These are phyloP conservation scores for Mycena rosella DNA, from an alignment of 768 basidiomycete species.

Conservation along the genomic window DNA sequence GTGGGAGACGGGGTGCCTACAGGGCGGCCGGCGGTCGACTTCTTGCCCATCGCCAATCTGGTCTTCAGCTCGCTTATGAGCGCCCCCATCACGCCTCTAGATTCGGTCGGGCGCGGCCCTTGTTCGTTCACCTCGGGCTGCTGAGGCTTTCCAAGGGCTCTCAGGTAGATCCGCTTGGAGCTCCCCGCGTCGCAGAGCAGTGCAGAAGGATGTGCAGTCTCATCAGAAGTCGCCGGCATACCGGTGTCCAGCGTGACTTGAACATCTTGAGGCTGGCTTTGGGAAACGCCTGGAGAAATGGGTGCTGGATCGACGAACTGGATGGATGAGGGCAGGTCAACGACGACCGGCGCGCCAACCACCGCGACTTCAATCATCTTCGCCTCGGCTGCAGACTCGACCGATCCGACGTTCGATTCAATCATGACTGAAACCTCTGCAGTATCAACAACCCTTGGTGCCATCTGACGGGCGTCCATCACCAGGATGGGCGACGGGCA, in stretches of 20 bases:
- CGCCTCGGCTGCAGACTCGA: neutral
- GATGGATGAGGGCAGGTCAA: neutral
- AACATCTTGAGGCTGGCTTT: too few species aligned
- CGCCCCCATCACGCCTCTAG: neutral
- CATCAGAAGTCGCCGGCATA: neutral
- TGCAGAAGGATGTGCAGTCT: neutral
- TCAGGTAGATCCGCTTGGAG: neutral
- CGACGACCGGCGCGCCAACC: neutral
- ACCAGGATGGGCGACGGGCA: conserved; percentile 11
- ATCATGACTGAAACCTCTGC: neutral
- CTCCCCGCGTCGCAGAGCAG: neutral
- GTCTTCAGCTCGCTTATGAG: conserved; percentile 5
- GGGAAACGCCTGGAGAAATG: too few species aligned
- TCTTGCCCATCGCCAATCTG: neutral
- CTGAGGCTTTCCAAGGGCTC: neutral
- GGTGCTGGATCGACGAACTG: too few species aligned
- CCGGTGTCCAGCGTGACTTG: neutral
- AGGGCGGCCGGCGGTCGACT: neutral
- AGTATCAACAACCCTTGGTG: neutral
- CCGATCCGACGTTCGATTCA: neutral
- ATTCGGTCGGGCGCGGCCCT: neutral
- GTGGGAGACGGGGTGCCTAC: neutral
- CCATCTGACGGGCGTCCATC: neutral
- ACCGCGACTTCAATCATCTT: neutral
- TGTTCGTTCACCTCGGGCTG: neutral